Conservation (phyloP, 305 asterid genomes). For the Lippia alba region DNA sequence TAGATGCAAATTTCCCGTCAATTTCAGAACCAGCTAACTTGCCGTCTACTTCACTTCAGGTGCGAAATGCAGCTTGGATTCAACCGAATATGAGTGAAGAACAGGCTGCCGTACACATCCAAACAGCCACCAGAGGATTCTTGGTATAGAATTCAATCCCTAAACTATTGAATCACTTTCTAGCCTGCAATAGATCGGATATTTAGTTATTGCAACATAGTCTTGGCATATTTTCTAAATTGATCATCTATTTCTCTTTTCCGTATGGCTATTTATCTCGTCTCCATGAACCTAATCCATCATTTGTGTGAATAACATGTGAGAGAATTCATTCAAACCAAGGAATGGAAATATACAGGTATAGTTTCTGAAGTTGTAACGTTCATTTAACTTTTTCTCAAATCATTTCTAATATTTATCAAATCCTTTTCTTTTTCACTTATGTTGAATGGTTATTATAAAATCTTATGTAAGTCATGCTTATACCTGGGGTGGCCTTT, state of each 20-base stretch:
- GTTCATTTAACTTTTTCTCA: too few relatives aligned
- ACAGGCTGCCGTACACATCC: conserved; percentile 41
- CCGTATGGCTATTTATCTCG: neutral
- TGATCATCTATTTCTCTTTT: neutral
- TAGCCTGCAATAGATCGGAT: neutral
- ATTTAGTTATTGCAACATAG: neutral
- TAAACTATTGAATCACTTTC: neutral
- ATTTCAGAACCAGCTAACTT: neutral
- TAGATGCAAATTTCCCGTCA: conserved; percentile 40
- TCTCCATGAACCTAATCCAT: conserved; percentile 4
- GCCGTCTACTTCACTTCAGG: conserved; percentile 27
- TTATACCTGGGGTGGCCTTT: neutral
- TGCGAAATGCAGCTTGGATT: conserved; percentile 32
- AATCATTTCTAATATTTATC: too few relatives aligned
- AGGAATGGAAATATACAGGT: neutral
- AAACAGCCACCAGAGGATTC: conserved; percentile 40
- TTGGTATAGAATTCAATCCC: conserved; percentile 33
- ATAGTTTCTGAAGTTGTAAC: neutral
- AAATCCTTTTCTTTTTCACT: too few relatives aligned
- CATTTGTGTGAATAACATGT: neutral
- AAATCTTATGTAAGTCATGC: neutral
- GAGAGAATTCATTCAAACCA: neutral
- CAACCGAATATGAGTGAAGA: conserved; percentile 37
- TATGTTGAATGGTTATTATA: too few relatives aligned
- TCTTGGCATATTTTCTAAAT: neutral